Percentiles rank a stretch among this genome's conserved stretches.
Evolutionary conservation across 2,329 filamentous ascomycete species (phyloP).

Genomic region (Penicillium sp.): DNA sequence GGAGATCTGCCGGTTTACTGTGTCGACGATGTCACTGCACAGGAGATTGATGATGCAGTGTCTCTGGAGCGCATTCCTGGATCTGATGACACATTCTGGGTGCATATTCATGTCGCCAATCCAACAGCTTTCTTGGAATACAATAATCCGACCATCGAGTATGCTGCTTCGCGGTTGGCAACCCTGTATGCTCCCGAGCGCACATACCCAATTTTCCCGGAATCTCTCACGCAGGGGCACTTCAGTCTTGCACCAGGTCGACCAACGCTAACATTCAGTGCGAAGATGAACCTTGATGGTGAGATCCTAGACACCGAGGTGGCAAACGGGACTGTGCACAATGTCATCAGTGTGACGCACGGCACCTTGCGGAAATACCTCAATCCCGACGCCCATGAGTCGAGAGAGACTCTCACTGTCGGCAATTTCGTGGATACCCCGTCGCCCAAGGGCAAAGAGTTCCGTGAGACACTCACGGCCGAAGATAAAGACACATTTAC

Average conservation of each 20-base stretch:
- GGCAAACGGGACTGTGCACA: slow-evolving; percentile 54
- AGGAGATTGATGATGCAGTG: slow-evolving; percentile 65
- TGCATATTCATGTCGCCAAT: slow-evolving; percentile 65
- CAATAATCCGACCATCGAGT: slow-evolving; percentile 53
- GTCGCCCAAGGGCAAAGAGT: slow-evolving; percentile 14
- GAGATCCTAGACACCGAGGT: slow-evolving; percentile 57
- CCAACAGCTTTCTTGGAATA: slow-evolving; percentile 62
- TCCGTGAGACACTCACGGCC: slow-evolving; percentile 30
- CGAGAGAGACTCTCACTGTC: slow-evolving; percentile 27
- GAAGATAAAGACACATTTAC: slow-evolving; percentile 39
- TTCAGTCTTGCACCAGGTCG: slow-evolving; percentile 57
- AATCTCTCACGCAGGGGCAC: slow-evolving; percentile 47
- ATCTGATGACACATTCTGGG: slow-evolving; percentile 53
- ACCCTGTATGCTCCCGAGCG: slow-evolving; percentile 57
- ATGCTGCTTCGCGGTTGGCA: slow-evolving; percentile 56
- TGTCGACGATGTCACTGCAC: slow-evolving; percentile 56
- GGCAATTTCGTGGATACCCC: slow-evolving; percentile 26
- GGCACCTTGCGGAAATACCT: slow-evolving; percentile 42
- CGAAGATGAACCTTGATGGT: slow-evolving; percentile 54
- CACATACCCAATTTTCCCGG: slow-evolving; percentile 59
- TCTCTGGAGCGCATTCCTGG: slow-evolving; percentile 56
- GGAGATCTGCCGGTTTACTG: slow-evolving; percentile 59
- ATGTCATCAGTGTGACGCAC: slow-evolving; percentile 56
- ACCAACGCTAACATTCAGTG: slow-evolving; percentile 64
- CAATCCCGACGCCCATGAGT: slow-evolving; percentile 23